Conservation (phyloP, 176 grass and related monocot genomes). For the Oropetium thomaeum region DNA sequence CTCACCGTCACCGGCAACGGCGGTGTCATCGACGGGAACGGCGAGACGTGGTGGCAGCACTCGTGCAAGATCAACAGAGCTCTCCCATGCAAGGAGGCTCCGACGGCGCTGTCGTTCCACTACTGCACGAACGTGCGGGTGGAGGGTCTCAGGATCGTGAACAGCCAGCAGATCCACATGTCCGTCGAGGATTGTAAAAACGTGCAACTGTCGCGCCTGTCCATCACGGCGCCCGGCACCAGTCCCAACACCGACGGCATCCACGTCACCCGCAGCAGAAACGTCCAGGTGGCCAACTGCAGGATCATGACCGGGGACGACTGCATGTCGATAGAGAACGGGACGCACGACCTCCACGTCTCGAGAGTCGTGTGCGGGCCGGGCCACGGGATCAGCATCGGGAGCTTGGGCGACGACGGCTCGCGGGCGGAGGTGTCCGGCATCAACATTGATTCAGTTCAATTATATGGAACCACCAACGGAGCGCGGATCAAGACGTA, state of each 20-base stretch:
- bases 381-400: constrained; percentile 47
- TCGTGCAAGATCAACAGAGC: constrained; percentile 72
- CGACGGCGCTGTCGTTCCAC: constrained; percentile 43
- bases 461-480: constrained; percentile 42
- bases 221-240: constrained; percentile 18
- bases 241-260: constrained; percentile 55
- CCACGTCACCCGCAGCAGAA: constrained; percentile 34
- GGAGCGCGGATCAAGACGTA: constrained; percentile 67
- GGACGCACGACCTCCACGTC: constrained; percentile 23
- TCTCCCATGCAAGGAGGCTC: constrained; percentile 57
- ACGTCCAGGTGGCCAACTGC: constrained; percentile 32
- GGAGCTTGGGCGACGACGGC: constrained; percentile 44
- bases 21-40: constrained; percentile 67
- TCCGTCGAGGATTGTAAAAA: constrained; percentile 29
- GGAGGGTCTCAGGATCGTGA: constrained; percentile 8
- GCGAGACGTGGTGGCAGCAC: constrained; percentile 64
- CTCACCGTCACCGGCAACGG: constrained; percentile 58
- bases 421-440: constrained; percentile 31
- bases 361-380: constrained; percentile 32
- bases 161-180: constrained; percentile 55
- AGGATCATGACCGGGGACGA: constrained; percentile 42
- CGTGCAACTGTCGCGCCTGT: neutral
- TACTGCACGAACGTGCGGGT: constrained; percentile 18
- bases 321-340: constrained; percentile 39
- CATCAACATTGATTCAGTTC: constrained; percentile 43